phyloP scores from a whole-genome alignment of 2,329 filamentous ascomycete species.

The Pseudogymnoascus sp. region DNA sequence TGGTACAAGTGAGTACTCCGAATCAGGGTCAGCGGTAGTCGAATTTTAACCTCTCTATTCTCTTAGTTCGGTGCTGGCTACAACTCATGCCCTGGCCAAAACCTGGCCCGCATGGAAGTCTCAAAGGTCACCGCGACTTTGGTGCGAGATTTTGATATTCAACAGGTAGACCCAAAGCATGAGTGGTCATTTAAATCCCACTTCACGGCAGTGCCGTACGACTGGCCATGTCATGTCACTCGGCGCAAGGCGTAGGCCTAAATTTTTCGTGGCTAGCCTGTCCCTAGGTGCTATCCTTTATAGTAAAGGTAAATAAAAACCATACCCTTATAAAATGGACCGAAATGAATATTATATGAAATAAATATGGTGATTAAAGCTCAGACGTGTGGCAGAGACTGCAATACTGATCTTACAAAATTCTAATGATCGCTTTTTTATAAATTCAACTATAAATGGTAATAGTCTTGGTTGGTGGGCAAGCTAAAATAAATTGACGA shows the following conservation, averaged over 20 bases:
- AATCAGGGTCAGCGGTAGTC: too few species aligned
- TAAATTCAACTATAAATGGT: background rate
- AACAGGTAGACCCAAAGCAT: slow-evolving; percentile 22
- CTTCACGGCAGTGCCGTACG: slow-evolving; percentile 26
- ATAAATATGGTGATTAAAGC: background rate
- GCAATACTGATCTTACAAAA: background rate
- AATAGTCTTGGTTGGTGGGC: background rate
- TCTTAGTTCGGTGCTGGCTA: slow-evolving; percentile 31
- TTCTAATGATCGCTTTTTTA: background rate
- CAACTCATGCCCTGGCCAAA: slow-evolving; percentile 28
- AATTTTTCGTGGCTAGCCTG: background rate
- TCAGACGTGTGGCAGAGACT: background rate
- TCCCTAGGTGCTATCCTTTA: background rate
- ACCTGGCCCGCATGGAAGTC: slow-evolving; percentile 30
- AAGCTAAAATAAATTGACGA: background rate
- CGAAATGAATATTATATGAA: background rate
- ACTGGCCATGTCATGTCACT: slow-evolving; percentile 19
- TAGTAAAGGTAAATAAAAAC: background rate
- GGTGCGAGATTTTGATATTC: slow-evolving; percentile 28
- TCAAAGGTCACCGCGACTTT: slow-evolving; percentile 28
- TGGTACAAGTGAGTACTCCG: slow-evolving; percentile 13
- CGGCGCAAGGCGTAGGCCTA: slow-evolving; percentile 3
- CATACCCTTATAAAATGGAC: background rate
- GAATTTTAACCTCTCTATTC: background rate
- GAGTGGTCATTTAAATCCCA: slow-evolving; percentile 28